A percentile compares a stretch with the other conserved stretches of the same genome.
These are phyloP conservation scores for Trichoderma sp. DNA, from an alignment of 2,329 filamentous ascomycete species.

Conservation along the genomic window DNA sequence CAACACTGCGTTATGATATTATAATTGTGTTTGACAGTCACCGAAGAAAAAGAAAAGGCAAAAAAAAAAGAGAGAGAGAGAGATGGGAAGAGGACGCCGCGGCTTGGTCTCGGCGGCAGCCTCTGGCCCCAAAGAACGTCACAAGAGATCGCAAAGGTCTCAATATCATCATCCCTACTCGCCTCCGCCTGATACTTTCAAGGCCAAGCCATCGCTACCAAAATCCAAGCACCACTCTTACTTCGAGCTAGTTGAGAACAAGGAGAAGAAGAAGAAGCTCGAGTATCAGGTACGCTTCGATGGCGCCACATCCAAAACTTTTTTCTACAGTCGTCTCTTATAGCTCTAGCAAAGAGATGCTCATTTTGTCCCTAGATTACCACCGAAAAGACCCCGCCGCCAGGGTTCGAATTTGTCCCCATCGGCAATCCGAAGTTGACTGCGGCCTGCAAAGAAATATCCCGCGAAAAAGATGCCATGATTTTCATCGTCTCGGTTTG, in stretches of 20 bases:
- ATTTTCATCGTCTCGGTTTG: constrained; percentile 68
- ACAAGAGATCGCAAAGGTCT: constrained; percentile 38
- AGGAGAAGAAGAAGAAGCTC: constrained; percentile 64
- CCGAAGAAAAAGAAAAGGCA: constrained; percentile 26
- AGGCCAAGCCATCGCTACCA: constrained; percentile 43
- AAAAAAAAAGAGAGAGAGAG: constrained; percentile 17
- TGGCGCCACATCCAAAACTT: constrained; percentile 23
- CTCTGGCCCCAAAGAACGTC: constrained; percentile 41
- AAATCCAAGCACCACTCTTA: constrained; percentile 62
- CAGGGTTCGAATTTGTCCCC: constrained; percentile 64
- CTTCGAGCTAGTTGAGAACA: constrained; percentile 66
- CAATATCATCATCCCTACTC: constrained; percentile 40
- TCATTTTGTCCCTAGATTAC: constrained; percentile 50
- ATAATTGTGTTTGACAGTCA: background rate
- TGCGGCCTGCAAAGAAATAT: constrained; percentile 63
- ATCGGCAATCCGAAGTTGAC: constrained; percentile 64
- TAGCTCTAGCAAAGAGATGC: constrained; percentile 28
- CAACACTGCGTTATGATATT: constrained; percentile 7
- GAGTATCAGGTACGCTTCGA: constrained; percentile 60
- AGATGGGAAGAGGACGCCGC: constrained; percentile 43
- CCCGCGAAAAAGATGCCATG: constrained; percentile 62
- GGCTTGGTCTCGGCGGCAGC: constrained; percentile 35
- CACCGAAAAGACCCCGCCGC: constrained; percentile 53
- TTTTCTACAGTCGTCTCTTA: constrained; percentile 4
- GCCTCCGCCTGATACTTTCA: constrained; percentile 37